Conservation (phyloP, 495 filamentous ascomycete genomes). For the Delitschia confertaspora region DNA sequence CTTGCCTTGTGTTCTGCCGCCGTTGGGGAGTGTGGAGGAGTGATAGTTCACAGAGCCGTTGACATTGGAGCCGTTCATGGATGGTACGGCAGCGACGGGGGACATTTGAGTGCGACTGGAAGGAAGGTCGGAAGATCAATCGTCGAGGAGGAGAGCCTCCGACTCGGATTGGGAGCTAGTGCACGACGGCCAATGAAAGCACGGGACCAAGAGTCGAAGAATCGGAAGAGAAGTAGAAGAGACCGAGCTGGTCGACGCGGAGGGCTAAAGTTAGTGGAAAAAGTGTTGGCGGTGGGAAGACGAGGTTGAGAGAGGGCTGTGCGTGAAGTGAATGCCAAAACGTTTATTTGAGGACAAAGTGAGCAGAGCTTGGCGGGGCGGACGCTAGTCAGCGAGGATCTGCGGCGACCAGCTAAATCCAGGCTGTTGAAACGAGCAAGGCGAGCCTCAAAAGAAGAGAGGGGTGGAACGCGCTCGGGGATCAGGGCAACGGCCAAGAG, state of each 20-base stretch:
- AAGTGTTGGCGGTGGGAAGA: constrained; percentile 2
- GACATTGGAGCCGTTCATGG: constrained; percentile 42
- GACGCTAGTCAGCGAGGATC: constrained; percentile 14
- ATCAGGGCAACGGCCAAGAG: not conserved
- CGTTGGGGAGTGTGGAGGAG: constrained; percentile 33
- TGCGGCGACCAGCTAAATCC: constrained; percentile 11
- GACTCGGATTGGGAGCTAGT: no score
- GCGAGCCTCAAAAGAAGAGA: not conserved
- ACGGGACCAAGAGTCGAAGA: not conserved
- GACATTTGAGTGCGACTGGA: constrained; percentile 39
- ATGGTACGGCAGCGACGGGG: constrained; percentile 43
- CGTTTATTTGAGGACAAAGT: constrained; percentile 5
- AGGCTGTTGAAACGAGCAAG: constrained; percentile 2
- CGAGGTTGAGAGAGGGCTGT: constrained; percentile 14
- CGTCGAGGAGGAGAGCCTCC: constrained; percentile 19
- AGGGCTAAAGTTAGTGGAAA: not conserved
- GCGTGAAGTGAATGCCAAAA: constrained; percentile 10
- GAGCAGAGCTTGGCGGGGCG: not conserved
- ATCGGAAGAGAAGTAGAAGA: not conserved
- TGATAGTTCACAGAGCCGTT: constrained; percentile 32
- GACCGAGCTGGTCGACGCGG: not conserved
- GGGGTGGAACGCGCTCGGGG: constrained; percentile 7
- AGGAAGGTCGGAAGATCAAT: constrained; percentile 9
- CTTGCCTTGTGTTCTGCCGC: constrained; percentile 42
- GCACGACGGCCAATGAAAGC: constrained; percentile 5